These are phyloP conservation scores for Solanum pennellii DNA, from an alignment of 257 asterid genomes.

Conservation along the genomic window DNA sequence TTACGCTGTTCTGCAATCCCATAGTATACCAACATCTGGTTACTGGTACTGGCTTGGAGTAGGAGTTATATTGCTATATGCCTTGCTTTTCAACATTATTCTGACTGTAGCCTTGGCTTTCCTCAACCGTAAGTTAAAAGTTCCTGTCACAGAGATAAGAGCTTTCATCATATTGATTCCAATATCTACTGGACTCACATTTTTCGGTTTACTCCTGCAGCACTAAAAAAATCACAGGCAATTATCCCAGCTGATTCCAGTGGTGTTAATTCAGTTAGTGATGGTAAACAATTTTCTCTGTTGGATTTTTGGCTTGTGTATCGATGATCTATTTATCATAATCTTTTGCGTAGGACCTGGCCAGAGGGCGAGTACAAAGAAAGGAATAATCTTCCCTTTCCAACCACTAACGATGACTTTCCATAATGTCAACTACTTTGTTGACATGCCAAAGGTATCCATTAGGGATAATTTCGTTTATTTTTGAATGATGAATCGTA, in stretches of 20 bases:
- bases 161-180: neutral
- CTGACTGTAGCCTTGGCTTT: constrained; percentile 54
- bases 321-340: neutral
- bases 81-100: constrained; percentile 48
- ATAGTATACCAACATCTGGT: constrained; percentile 41
- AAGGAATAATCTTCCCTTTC: constrained; percentile 90
- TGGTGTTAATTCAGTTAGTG: constrained; percentile 11
- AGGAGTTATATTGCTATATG: constrained; percentile 47
- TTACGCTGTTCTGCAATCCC: constrained; percentile 30
- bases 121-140: constrained; percentile 52
- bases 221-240: constrained; percentile 46
- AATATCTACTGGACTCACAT: neutral
- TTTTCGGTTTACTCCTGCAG: constrained; percentile 29
- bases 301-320: neutral
- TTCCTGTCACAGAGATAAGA: neutral
- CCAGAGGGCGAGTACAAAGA: constrained; percentile 19
- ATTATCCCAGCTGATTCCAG: constrained; percentile 23
- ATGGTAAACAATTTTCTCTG: constrained; percentile 15
- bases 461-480: neutral
- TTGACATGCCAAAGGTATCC: constrained; percentile 84
- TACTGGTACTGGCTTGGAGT: constrained; percentile 85
- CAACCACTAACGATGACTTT: constrained; percentile 72
- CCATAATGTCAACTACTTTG: constrained; percentile 74
- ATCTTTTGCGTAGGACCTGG: constrained; percentile 22
- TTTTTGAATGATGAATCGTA: neutral